phyloP scores from a whole-genome alignment of 2,329 filamentous ascomycete species.

The Ophiocordyceps camponoti-saundersi region DNA sequence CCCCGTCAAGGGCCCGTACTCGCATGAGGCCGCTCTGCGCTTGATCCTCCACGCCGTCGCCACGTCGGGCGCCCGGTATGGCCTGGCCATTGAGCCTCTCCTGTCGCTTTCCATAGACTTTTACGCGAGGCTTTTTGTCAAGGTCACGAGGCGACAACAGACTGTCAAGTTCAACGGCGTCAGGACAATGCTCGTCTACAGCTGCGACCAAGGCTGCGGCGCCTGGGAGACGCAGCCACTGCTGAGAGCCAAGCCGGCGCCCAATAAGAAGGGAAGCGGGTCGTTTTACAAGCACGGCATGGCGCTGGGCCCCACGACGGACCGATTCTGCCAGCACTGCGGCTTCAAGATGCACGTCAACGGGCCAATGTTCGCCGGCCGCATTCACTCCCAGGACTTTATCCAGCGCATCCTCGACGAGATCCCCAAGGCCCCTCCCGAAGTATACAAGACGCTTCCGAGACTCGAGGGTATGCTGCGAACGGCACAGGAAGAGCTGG shows the following conservation, averaged over 20 bases:
- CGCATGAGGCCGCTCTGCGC: slow-evolving; percentile 78
- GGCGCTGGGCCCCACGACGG: slow-evolving; percentile 50
- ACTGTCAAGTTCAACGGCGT: slow-evolving; percentile 82
- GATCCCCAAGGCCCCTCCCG: slow-evolving; percentile 47
- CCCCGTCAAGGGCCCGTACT: slow-evolving; percentile 68
- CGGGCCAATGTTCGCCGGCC: slow-evolving; percentile 90
- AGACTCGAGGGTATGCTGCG: slow-evolving; percentile 85
- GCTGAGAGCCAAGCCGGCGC: slow-evolving; percentile 46
- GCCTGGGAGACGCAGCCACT: slow-evolving; percentile 74
- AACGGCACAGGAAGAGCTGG: slow-evolving; percentile 64
- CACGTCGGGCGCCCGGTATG: slow-evolving; percentile 66
- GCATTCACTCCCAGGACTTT: slow-evolving; percentile 71
- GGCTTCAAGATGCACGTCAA: slow-evolving; percentile 72
- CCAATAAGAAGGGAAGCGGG: slow-evolving; percentile 53
- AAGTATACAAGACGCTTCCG: slow-evolving; percentile 61
- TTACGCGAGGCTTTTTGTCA: slow-evolving; percentile 79
- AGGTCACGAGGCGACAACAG: slow-evolving; percentile 60
- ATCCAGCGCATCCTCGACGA: slow-evolving; percentile 61
- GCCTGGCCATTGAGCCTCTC: slow-evolving; percentile 75
- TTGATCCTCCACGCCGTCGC: slow-evolving; percentile 74
- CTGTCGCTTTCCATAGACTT: slow-evolving; percentile 92
- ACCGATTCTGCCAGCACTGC: slow-evolving; percentile 63
- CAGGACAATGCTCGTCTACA: slow-evolving; percentile 87
- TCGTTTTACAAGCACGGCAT: slow-evolving; percentile 66
- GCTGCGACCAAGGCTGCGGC: slow-evolving; percentile 82